Conservation (phyloP, 345 rosid species). For the Citrus glauca region DNA sequence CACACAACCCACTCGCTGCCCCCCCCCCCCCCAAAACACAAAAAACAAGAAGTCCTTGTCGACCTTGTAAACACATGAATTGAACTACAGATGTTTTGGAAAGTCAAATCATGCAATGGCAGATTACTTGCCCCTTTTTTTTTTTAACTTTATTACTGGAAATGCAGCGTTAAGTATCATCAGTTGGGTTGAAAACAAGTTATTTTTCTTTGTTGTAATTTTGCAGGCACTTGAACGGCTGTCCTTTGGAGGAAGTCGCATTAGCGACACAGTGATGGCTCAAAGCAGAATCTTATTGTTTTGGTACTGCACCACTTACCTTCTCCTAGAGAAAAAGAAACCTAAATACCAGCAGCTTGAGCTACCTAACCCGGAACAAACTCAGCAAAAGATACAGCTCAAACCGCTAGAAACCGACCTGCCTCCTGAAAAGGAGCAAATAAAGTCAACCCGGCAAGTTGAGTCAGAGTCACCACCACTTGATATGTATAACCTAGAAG, state of each 20-base stretch:
- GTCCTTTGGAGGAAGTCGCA: slow-evolving; percentile 63
- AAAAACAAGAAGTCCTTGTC: not conserved
- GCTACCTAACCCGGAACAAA: slow-evolving; percentile 31
- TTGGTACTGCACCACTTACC: slow-evolving; percentile 84
- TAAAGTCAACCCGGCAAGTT: slow-evolving; percentile 34
- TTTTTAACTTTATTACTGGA: not conserved
- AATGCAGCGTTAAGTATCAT: not conserved
- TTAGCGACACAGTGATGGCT: slow-evolving; percentile 66
- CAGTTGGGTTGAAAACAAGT: not conserved
- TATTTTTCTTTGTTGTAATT: not conserved
- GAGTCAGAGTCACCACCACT: slow-evolving; percentile 32
- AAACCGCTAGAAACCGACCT: slow-evolving; percentile 39
- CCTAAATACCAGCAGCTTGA: slow-evolving; percentile 85
- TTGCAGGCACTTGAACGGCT: slow-evolving; percentile 82
- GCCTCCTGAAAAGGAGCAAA: slow-evolving; percentile 22
- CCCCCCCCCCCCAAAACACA: too few relatives aligned
- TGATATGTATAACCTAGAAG: slow-evolving; percentile 88
- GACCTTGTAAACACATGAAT: not conserved
- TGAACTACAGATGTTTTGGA: not conserved
- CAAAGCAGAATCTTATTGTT: slow-evolving; percentile 77
- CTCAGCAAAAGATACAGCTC: slow-evolving; percentile 31
- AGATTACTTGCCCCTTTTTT: not conserved
- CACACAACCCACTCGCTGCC: too few relatives aligned
- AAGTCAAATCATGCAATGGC: not conserved
- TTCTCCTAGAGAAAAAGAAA: slow-evolving; percentile 77